These are phyloP conservation scores for Rhododendron simsii DNA, from an alignment of 148 eudicot genomes.

Conservation along the genomic window DNA sequence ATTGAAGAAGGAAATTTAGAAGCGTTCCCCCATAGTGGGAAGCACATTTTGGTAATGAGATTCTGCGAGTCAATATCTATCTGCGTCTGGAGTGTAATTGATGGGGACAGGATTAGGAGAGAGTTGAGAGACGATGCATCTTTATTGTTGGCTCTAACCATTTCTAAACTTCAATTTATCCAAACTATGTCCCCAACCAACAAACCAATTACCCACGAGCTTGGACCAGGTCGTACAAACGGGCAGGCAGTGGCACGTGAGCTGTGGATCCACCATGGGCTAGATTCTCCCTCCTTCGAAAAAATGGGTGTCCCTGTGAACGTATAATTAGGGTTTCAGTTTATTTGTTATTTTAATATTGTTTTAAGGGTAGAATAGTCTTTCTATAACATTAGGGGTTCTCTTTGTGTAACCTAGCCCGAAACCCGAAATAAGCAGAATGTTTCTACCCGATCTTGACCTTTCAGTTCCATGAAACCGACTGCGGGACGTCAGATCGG, in stretches of 20 bases:
- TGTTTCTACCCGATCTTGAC: too few species aligned
- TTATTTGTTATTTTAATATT: too few species aligned
- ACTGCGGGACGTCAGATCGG: too few species aligned
- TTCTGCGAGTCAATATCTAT: not conserved
- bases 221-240: not conserved
- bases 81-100: not conserved
- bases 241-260: not conserved
- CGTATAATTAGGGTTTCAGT: too few species aligned
- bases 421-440: too few species aligned
- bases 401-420: too few species aligned
- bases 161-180: too few species aligned
- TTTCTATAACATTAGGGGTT: too few species aligned
- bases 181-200: not conserved
- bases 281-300: not conserved
- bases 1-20: not conserved
- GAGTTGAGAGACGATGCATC: not conserved
- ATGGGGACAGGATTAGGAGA: not conserved
- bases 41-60: not conserved
- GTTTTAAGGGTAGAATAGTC: too few species aligned
- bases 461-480: too few species aligned
- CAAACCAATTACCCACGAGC: not conserved
- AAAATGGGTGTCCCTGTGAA: not conserved
- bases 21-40: not conserved
- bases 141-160: not conserved
- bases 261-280: not conserved